Evolutionary conservation across 2,329 filamentous ascomycete genomes (phyloP).

Genomic region (Davidsoniella neocaledoniae): DNA sequence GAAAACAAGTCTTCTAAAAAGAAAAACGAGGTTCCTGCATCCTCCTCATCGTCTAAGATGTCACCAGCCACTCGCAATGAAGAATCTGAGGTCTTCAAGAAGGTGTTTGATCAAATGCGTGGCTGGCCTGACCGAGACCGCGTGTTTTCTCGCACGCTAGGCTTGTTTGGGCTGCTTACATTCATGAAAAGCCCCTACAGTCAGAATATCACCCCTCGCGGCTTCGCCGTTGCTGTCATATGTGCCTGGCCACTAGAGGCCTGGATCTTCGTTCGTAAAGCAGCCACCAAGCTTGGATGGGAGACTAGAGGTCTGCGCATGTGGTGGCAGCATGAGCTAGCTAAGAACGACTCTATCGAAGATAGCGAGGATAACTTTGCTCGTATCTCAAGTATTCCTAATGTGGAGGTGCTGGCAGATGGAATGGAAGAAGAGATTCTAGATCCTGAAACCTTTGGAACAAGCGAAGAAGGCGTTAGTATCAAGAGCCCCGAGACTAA

Average conservation of each 20-base stretch:
- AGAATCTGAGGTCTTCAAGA: slow-evolving; percentile 4
- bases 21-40: not conserved
- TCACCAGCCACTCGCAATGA: not conserved
- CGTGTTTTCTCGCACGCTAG: slow-evolving; percentile 10
- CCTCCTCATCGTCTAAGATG: not conserved
- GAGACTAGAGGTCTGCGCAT: slow-evolving; percentile 4
- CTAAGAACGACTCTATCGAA: slow-evolving; percentile 4
- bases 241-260: slow-evolving; percentile 11
- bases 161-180: slow-evolving; percentile 8
- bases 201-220: slow-evolving; percentile 4
- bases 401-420: slow-evolving; percentile 4
- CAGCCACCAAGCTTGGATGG: slow-evolving; percentile 8
- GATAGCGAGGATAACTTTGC: slow-evolving; percentile 6
- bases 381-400: not conserved
- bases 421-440: slow-evolving; percentile 10
- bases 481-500: slow-evolving; percentile 1
- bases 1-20: not conserved
- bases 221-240: slow-evolving; percentile 3
- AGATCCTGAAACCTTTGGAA: slow-evolving; percentile 8
- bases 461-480: slow-evolving; percentile 8
- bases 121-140: slow-evolving; percentile 10
- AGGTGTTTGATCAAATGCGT: slow-evolving; percentile 1
- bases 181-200: slow-evolving; percentile 7
- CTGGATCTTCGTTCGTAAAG: slow-evolving; percentile 6
- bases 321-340: slow-evolving; percentile 9